phyloP scores from a whole-genome alignment of 805 yeast genomes.

The Yamadazyma insecticola region DNA sequence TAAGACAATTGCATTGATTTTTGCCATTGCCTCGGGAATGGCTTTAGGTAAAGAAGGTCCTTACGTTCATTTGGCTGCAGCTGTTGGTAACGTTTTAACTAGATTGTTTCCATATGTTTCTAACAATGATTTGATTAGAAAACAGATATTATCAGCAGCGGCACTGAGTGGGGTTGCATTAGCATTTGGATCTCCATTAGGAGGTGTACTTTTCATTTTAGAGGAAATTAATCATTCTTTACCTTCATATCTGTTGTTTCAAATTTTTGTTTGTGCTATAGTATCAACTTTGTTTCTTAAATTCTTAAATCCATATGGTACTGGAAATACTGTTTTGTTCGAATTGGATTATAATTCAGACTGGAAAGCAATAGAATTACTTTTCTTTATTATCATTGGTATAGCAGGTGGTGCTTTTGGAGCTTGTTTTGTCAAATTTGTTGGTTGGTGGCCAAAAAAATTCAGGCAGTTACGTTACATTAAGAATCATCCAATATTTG shows the following conservation, averaged over 20 bases:
- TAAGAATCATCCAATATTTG: slow-evolving; percentile 36
- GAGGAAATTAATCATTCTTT: slow-evolving; percentile 56
- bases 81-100: slow-evolving; percentile 52
- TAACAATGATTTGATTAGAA: slow-evolving; percentile 44
- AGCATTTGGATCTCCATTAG: slow-evolving; percentile 58
- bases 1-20: slow-evolving; percentile 44
- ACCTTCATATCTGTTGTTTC: slow-evolving; percentile 50
- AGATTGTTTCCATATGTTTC: slow-evolving; percentile 43
- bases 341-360: slow-evolving; percentile 47
- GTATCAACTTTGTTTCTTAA: slow-evolving; percentile 48
- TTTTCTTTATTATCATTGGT: slow-evolving; percentile 44
- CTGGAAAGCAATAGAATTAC: slow-evolving; percentile 47
- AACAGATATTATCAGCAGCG: slow-evolving; percentile 52
- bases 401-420: slow-evolving; percentile 53
- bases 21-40: slow-evolving; percentile 56
- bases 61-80: slow-evolving; percentile 54
- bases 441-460: slow-evolving; percentile 40
- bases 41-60: slow-evolving; percentile 61
- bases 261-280: slow-evolving; percentile 53
- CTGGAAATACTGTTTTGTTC: slow-evolving; percentile 54
- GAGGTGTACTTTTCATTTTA: slow-evolving; percentile 52
- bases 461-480: slow-evolving; percentile 31
- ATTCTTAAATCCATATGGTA: slow-evolving; percentile 54
- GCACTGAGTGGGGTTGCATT: slow-evolving; percentile 58
- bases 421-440: slow-evolving; percentile 44